Conservation (phyloP, 2,329 filamentous ascomycete genomes). For the Epichloe sibirici region DNA sequence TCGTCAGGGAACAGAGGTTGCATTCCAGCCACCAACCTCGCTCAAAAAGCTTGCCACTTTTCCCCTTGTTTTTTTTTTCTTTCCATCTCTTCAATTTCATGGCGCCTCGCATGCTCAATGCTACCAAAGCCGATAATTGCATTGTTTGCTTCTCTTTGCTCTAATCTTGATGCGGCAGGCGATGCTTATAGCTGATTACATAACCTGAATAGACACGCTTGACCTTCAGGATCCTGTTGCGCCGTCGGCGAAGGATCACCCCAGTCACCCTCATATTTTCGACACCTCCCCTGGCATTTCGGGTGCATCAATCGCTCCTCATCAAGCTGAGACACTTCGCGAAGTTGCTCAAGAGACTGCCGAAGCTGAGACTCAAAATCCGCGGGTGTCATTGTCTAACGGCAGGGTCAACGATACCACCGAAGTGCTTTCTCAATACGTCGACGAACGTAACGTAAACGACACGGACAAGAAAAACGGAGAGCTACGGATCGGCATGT, state of each 20-base stretch:
- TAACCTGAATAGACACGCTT: conserved; percentile 59
- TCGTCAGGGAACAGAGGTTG: conserved; percentile 6
- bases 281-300: conserved; percentile 29
- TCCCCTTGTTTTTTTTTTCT: background rate
- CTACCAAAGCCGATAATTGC: background rate
- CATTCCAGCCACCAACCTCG: conserved; percentile 13
- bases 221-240: conserved; percentile 78
- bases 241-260: conserved; percentile 78
- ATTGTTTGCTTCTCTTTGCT: background rate
- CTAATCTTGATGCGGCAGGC: background rate
- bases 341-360: conserved; percentile 66
- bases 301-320: conserved; percentile 50
- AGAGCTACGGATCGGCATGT: conserved; percentile 21
- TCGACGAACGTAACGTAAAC: conserved; percentile 29
- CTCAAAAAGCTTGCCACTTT: background rate
- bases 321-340: conserved; percentile 76
- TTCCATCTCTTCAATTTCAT: background rate
- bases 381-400: conserved; percentile 43
- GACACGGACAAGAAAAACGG: conserved; percentile 9
- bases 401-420: conserved; percentile 29
- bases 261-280: conserved; percentile 9
- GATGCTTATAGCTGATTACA: conserved; percentile 4
- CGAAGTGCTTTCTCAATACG: conserved; percentile 27
- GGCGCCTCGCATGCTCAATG: background rate
- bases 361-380: conserved; percentile 57